phyloP scores from a whole-genome alignment of 192 early-diverging fungal genomes.

The Chytriomyces hyalinus region DNA sequence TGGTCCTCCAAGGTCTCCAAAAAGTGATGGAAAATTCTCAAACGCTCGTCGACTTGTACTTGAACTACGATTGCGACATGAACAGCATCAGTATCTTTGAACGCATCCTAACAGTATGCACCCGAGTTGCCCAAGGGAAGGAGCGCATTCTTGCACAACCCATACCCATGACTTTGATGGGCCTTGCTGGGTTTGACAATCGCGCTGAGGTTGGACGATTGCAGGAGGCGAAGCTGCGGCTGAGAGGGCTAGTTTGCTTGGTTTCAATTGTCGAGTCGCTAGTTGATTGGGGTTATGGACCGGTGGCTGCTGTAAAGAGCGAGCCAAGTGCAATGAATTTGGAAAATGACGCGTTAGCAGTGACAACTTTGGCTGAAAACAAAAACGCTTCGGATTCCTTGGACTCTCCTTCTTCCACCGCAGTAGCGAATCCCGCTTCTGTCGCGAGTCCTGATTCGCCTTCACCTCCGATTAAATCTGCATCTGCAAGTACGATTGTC shows the following conservation, averaged over 20 bases:
- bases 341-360: too few species aligned
- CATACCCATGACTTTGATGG: not conserved
- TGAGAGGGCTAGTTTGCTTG: not conserved
- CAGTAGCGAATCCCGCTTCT: not conserved
- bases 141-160: not conserved
- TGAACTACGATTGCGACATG: constrained; percentile 59
- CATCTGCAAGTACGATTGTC: not conserved
- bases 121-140: not conserved
- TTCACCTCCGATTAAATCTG: not conserved
- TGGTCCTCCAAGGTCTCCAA: constrained; percentile 59
- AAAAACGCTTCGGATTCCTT: too few species aligned
- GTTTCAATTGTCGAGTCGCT: constrained; percentile 49
- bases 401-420: too few species aligned
- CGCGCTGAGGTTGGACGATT: not conserved
- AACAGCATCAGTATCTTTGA: not conserved
- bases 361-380: too few species aligned
- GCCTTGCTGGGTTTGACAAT: not conserved
- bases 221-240: not conserved
- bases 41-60: constrained; percentile 61
- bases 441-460: not conserved
- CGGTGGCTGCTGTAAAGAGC: too few species aligned
- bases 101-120: not conserved
- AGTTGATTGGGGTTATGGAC: constrained; percentile 51
- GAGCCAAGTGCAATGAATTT: too few species aligned
- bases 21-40: constrained; percentile 64